Percentiles rank a stretch among this genome's conserved stretches.
Conservation (phyloP, 345 rosid species). For the Orychophragmus violaceus region DNA sequence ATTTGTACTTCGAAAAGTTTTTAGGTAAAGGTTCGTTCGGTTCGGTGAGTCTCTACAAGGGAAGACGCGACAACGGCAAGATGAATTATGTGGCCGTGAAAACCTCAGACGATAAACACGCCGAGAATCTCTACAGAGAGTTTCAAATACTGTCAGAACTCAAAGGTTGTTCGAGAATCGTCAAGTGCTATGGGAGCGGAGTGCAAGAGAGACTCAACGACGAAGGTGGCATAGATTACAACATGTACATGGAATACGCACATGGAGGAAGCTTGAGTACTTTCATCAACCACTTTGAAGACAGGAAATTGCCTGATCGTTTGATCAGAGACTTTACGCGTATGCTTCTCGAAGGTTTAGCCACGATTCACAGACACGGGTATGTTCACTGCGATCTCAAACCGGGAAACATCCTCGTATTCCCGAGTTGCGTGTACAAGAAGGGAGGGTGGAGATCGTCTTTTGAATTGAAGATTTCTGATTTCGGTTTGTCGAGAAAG, state of each 20-base stretch:
- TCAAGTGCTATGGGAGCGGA: conserved; percentile 33
- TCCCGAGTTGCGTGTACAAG: background rate
- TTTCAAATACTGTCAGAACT: conserved; percentile 28
- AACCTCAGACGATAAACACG: conserved; percentile 8
- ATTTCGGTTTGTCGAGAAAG: no score
- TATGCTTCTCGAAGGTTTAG: conserved; percentile 34
- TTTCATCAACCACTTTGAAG: background rate
- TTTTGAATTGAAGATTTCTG: background rate
- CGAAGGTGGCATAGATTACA: conserved; percentile 25
- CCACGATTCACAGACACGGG: no score
- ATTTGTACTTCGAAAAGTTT: background rate
- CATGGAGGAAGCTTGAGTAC: conserved; percentile 33
- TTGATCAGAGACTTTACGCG: conserved; percentile 28
- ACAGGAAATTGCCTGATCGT: conserved; percentile 26
- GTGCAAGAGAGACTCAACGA: background rate
- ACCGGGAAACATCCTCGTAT: conserved; percentile 5
- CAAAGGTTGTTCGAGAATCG: conserved; percentile 18
- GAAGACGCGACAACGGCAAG: background rate
- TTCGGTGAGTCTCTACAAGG: background rate
- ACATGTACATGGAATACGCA: conserved; percentile 37
- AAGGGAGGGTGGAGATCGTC: background rate
- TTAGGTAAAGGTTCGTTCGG: background rate
- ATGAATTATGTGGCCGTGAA: conserved; percentile 22
- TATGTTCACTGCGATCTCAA: no score
- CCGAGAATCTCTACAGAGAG: conserved; percentile 33